A percentile compares a stretch with the other conserved stretches of the same genome.
Conservation (phyloP, 2,329 filamentous ascomycete genomes). For the Talaromyces sp. region DNA sequence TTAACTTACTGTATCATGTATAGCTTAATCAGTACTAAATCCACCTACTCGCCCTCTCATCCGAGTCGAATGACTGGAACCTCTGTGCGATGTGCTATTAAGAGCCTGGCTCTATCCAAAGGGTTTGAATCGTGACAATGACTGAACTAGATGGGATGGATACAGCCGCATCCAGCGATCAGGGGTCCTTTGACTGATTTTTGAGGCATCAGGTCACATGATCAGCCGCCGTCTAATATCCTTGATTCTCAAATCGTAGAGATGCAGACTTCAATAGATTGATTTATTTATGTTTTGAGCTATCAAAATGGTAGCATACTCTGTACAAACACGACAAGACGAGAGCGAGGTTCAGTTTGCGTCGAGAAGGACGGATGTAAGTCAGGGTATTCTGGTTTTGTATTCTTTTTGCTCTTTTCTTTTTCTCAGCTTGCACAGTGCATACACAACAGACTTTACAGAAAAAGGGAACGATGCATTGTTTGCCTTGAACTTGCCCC, state of each 20-base stretch:
- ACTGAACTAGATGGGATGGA: neutral
- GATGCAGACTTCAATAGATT: neutral
- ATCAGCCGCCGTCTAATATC: neutral
- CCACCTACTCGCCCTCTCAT: neutral
- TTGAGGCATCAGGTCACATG: neutral
- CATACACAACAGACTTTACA: constrained; percentile 10
- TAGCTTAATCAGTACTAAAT: neutral
- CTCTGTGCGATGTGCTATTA: neutral
- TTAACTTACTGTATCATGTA: neutral
- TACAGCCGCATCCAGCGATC: too few species aligned
- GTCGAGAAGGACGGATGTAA: neutral
- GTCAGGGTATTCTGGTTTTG: constrained; percentile 11
- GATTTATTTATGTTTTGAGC: neutral
- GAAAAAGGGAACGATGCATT: constrained; percentile 8
- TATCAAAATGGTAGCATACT: neutral
- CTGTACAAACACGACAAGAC: neutral
- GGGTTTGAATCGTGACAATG: neutral
- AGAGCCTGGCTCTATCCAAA: neutral
- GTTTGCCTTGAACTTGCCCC: constrained; percentile 9
- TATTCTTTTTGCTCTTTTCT: constrained; percentile 14
- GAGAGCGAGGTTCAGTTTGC: neutral
- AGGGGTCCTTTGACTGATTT: neutral
- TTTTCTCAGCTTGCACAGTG: constrained; percentile 7
- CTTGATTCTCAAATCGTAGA: neutral
- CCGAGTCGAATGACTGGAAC: neutral